Base-by-base conservation (phyloP, 176 grass and related monocot genomes). In the Oryza australiensis region DNA sequence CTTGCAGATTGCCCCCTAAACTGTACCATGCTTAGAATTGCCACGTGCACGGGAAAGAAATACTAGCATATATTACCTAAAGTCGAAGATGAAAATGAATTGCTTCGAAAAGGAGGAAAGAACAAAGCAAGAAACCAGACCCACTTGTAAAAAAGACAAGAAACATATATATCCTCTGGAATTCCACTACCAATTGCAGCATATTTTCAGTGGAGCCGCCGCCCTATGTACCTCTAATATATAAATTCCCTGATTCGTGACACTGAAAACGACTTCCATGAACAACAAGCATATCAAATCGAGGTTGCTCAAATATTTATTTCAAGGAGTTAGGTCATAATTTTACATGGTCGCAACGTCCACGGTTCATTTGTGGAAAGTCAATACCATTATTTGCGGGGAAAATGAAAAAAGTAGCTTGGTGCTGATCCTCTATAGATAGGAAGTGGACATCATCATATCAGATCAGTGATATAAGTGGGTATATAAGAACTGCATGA, bases 41-140 rank as follows among this genome's bases (percentile, higher is more conserved):
- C 57, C 78, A 82, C 83, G 66, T 73, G 83, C 41, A 13, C 27
- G 9, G 10, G 33, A 76, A 82, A 9, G 45, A 81, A 27, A 60
- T 7, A 37, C 35, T 37, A 60, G 12, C 69, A n/a, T 35, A 70
- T 80, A 43, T 64, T 27, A 33, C 29, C 65, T 24, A 75, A 89
- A 89, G 83, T 11, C 20, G 65, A 70, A 64, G 76, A 82, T 38
- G 41, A 42, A 71, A 85, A 65, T 33, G 72, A 76, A 48, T 82
- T 73, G 78, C 83, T 89, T 89, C 62, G 34, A 0, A 77, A 49
- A 86, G 83, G 72, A 53, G 78, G 72, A 57, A 89, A 76, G 88
- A 89, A 89, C 78, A 89, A 88, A 89, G 42, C 78, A 66, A 68
- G 20, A 60, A 74, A 60, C 1, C 62, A 60, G 26, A 12, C 35